Evolutionary conservation across 2,329 filamentous ascomycete genomes (phyloP).

Genomic region (Neofusicoccum umdonicola): DNA sequence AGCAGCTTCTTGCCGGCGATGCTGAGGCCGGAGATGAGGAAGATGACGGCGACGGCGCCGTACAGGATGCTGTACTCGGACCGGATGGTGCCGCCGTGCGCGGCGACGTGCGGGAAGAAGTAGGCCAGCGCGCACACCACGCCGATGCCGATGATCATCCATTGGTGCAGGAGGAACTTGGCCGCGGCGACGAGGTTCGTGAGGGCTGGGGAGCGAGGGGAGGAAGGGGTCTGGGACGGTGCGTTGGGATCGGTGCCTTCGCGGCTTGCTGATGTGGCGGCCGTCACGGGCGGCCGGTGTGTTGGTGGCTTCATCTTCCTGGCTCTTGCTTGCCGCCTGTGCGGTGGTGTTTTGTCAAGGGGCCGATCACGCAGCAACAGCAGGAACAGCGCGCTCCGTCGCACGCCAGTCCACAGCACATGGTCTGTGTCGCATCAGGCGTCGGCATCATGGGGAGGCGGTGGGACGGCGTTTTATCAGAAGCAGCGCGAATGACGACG

Average conservation of each 20-base stretch:
- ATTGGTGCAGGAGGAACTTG: slow-evolving; percentile 5
- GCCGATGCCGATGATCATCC: slow-evolving; percentile 16
- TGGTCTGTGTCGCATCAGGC: background rate
- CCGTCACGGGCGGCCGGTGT: background rate
- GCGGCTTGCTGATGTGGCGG: background rate
- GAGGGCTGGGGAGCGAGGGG: background rate
- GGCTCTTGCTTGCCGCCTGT: background rate
- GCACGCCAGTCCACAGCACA: background rate
- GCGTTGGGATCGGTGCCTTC: background rate
- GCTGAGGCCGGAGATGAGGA: slow-evolving; percentile 14
- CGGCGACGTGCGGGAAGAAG: slow-evolving; percentile 14
- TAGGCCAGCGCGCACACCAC: slow-evolving; percentile 14
- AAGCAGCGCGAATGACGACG: background rate
- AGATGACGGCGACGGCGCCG: slow-evolving; percentile 18
- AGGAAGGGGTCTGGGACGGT: background rate
- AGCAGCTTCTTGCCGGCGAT: slow-evolving; percentile 2
- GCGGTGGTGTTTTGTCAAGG: background rate
- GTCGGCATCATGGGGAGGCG: background rate
- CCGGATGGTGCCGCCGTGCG: slow-evolving; percentile 16
- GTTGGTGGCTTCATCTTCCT: background rate
- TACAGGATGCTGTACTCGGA: slow-evolving; percentile 18
- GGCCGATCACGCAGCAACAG: background rate
- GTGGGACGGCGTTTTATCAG: background rate
- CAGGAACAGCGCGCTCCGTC: background rate
- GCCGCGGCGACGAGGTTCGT: background rate